These are phyloP conservation scores for Powellomyces hirtus DNA, from an alignment of 192 early-diverging fungal species.

Conservation along the genomic window DNA sequence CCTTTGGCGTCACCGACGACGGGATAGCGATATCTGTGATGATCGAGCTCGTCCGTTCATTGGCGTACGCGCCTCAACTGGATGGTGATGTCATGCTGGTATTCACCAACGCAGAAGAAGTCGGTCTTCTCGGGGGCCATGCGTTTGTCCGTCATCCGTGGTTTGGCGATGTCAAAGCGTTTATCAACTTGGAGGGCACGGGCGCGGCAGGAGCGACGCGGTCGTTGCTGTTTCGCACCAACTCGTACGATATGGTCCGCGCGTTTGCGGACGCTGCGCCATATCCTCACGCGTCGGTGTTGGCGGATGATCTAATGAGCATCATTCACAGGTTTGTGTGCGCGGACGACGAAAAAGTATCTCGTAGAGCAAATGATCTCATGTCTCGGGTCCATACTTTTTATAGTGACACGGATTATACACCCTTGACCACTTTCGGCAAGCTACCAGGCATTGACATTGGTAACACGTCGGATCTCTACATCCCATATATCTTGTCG, in stretches of 20 bases:
- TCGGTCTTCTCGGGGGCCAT: conserved; percentile 35
- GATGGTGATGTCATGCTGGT: conserved; percentile 37
- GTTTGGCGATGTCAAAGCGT: conserved; percentile 36
- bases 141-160: conserved; percentile 43
- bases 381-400: too few relatives aligned
- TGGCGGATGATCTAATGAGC: conserved; percentile 40
- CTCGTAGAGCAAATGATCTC: neutral
- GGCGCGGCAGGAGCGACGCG: conserved; percentile 32
- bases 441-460: conserved; percentile 43
- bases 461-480: too few relatives aligned
- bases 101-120: conserved; percentile 53
- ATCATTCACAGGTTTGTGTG: neutral
- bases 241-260: conserved; percentile 29
- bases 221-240: conserved; percentile 42
- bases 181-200: conserved; percentile 51
- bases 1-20: conserved; percentile 47
- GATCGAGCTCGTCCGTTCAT: conserved; percentile 31
- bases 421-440: conserved; percentile 31
- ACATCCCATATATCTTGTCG: too few relatives aligned
- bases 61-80: neutral
- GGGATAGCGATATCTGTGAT: conserved; percentile 42
- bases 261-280: conserved; percentile 26
- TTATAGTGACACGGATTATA: conserved; percentile 44
- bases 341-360: too few relatives aligned
- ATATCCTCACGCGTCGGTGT: conserved; percentile 46